Evolutionary conservation across 2,329 filamentous ascomycete genomes (phyloP), one percentile per base, ranked within the genome.

Genomic region (Trichoderma sp.): DNA sequence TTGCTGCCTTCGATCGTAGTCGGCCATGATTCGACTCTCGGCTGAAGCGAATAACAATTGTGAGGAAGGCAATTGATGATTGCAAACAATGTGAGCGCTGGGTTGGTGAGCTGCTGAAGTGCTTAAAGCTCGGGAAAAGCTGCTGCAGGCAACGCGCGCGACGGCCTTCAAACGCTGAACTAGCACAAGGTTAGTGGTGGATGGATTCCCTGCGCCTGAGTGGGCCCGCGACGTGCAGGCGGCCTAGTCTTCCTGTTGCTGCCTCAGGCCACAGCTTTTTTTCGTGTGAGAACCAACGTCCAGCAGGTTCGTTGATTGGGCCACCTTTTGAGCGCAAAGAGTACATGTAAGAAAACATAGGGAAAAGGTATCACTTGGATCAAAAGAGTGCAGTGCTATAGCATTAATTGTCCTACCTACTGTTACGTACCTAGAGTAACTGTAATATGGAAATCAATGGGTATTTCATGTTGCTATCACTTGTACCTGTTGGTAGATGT

Each of bases 1-100:
- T 15, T 80, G 78, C 43, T 85, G 87, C 79, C 90, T 82, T 74
- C 87, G 84, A 74, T 89, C 87, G 81, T 88, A 84, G 76, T 90
- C 88, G 61, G 85, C 85, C 88, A 90, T 83, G 68, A 65, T 78
- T 72, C 60, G 72, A 57, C n/a, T 30, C 34, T 61, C 32, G 11
- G 34, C 21, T 32, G n/a, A 28, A 43, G 30, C 56, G 34, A 18
- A 34, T 18, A 32, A n/a, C 24, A 47, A 51, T 47, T 36, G 62
- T 30, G 12, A 39, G 53, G 43, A 3, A 34, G 34, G 34, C 57
- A 71, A 71, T 71, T 61, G 71, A 43, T 61, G 58, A 39, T 18
- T 43, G 34, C 7, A 26, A 43, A 43, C 30, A 26, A 51, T 36
- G 26, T 26, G 9, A 63, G 34, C 53, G n/a, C 18, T 70, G 65